Evolutionary conservation across 306 rosid genomes (phyloP).

Genomic region (Vicia faba): DNA sequence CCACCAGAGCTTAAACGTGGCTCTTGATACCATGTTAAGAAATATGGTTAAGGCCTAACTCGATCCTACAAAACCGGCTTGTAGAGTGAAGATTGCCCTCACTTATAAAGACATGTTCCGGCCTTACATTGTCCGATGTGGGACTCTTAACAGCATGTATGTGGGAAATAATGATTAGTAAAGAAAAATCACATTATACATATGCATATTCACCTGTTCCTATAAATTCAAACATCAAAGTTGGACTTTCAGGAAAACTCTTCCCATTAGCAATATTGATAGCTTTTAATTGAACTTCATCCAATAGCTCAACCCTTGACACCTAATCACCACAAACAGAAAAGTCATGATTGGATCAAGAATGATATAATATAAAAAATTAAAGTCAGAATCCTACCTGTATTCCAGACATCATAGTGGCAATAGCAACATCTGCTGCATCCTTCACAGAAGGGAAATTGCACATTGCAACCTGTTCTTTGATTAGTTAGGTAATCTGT

Average conservation of each 20-base stretch:
- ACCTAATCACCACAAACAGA: constrained; percentile 56
- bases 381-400: constrained; percentile 59
- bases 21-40: no score
- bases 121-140: no score
- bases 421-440: constrained; percentile 95
- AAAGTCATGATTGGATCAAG: constrained; percentile 26
- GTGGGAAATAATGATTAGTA: constrained; percentile 29
- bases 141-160: no score
- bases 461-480: constrained; percentile 93
- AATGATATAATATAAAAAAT: constrained; percentile 12
- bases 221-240: constrained; percentile 87
- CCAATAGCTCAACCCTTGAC: constrained; percentile 92
- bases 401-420: constrained; percentile 92
- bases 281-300: constrained; percentile 93
- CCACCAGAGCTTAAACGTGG: no score
- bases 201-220: constrained; percentile 72
- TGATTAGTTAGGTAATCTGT: constrained; percentile 30
- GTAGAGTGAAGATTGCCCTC: no score
- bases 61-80: no score
- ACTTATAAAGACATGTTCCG: no score
- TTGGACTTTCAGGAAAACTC: constrained; percentile 73
- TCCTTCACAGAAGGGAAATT: constrained; percentile 88
- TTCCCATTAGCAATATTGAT: constrained; percentile 92
- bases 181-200: constrained; percentile 4
- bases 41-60: no score